Percentiles rank a stretch among this genome's conserved stretches.
phyloP scores from a whole-genome alignment of 495 filamentous ascomycete species.

The Neurospora sp. region DNA sequence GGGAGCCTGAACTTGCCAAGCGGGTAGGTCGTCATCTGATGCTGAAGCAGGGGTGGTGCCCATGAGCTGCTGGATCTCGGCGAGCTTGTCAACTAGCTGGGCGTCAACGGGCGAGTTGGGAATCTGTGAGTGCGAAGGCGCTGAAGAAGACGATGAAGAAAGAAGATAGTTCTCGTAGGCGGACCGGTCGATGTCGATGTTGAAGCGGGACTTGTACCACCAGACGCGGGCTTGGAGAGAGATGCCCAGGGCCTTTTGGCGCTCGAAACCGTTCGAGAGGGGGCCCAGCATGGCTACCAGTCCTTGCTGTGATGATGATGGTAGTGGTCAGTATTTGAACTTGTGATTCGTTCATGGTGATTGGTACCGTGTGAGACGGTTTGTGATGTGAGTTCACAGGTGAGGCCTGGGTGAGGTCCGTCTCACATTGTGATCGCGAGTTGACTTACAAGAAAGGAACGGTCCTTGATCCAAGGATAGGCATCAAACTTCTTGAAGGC shows the following conservation, averaged over 20 bases:
- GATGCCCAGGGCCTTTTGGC: conserved; percentile 21
- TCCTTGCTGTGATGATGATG: conserved; percentile 9
- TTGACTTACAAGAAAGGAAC: not conserved
- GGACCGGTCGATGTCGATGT: conserved; percentile 24
- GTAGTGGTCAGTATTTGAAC: not conserved
- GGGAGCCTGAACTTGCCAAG: conserved; percentile 34
- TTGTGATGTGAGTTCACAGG: conserved; percentile 17
- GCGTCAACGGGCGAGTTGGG: conserved; percentile 7
- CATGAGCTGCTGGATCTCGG: conserved; percentile 18
- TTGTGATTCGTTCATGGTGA: not conserved
- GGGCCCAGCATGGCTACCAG: conserved; percentile 20
- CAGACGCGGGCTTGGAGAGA: conserved; percentile 33
- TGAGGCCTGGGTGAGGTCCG: conserved; percentile 11
- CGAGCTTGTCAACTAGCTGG: conserved; percentile 16
- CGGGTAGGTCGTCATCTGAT: conserved; percentile 18
- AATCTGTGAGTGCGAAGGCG: conserved; percentile 1
- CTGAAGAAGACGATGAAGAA: not conserved
- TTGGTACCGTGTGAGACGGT: not conserved
- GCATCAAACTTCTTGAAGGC: conserved; percentile 11
- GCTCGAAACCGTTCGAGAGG: conserved; percentile 9
- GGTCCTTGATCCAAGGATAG: conserved; percentile 16
- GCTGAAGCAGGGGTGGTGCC: not conserved
- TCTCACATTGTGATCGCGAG: not conserved
- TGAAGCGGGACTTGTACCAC: conserved; percentile 31
- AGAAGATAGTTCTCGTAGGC: conserved; percentile 24